phyloP scores from a whole-genome alignment of 805 yeast species.

The Hanseniaspora lachancei region DNA sequence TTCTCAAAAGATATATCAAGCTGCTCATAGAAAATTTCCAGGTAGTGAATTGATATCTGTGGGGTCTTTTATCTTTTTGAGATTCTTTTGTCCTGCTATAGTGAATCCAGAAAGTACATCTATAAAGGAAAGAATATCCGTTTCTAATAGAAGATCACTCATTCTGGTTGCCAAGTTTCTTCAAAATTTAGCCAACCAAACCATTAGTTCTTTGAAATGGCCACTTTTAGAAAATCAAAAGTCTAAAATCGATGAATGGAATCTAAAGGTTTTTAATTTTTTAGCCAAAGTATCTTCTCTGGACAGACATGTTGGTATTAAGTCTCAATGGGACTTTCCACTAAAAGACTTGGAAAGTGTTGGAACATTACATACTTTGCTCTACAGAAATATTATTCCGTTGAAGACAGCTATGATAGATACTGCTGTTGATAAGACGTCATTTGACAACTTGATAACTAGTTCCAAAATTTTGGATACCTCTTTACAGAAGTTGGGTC shows the following conservation, averaged over 20 bases:
- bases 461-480: constrained; percentile 35
- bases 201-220: constrained; percentile 53
- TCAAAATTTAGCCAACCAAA: constrained; percentile 78
- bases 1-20: constrained; percentile 48
- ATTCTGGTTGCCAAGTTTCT: constrained; percentile 70
- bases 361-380: constrained; percentile 34
- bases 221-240: constrained; percentile 36
- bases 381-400: constrained; percentile 38
- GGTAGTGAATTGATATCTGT: constrained; percentile 57
- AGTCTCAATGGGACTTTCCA: constrained; percentile 16
- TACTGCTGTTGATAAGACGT: constrained; percentile 10
- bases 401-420: constrained; percentile 23
- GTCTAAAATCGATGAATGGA: constrained; percentile 32
- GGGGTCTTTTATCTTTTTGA: constrained; percentile 73
- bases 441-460: constrained; percentile 19
- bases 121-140: constrained; percentile 22
- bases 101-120: constrained; percentile 61
- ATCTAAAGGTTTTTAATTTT: constrained; percentile 30
- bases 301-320: constrained; percentile 20
- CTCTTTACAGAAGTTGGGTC: constrained; percentile 39
- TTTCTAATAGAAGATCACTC: constrained; percentile 46
- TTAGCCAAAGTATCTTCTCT: constrained; percentile 28
- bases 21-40: constrained; percentile 51
- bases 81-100: constrained; percentile 78
- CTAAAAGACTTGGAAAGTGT: constrained; percentile 23